Base-by-base conservation (phyloP, 306 rosid genomes). In the Elaeagnus macrophylla region DNA sequence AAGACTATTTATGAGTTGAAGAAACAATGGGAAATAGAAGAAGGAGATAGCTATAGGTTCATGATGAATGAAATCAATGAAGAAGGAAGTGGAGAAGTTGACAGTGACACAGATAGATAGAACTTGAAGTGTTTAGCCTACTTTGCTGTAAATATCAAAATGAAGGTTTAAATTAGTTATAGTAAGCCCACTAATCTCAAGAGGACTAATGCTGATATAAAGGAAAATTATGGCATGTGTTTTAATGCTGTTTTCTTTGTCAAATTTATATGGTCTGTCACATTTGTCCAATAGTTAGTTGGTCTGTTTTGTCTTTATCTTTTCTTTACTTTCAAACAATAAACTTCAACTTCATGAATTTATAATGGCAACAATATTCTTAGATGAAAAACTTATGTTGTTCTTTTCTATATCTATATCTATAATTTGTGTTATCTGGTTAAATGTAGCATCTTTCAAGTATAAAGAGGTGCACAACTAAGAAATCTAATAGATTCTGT, bases 31-130 rank as follows among this genome's bases (percentile, higher is more conserved):
- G 87, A 84, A 66, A 87, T 91, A 51, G 74, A 75, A 65, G 99
- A 91, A 56, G 97, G 96, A 36, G 97, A 91, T 58, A 81, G 85
- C 80, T 91, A 94, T 94, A 79, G 89, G 50, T 86, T 91, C 62
- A 82, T 71, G 76, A 67, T 86, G 88, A 77, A 80, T 65, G 67
- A 61, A 67, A 44, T 61, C 54, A 51, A 42, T 65, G 76, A 77
- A 53, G 75, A 64, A 41, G 83, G 63, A 51, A 63, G 48, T 51
- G 63, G 39, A 71, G 74, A 68, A 56, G 74, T 54, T 45, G 83
- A 81, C 17, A 62, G 53, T 54, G 64, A 75, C 51, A 58, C 59
- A 44, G 70, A 77, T 55, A 38, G n/a, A n/a, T 53, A 55, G 60
- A 61, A 49, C 78, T 67, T 63, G 14, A 72, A 59, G 61, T n/a